Evolutionary conservation across 495 filamentous ascomycete genomes (phyloP).

Genomic region (Polyplosphaeria fusca): DNA sequence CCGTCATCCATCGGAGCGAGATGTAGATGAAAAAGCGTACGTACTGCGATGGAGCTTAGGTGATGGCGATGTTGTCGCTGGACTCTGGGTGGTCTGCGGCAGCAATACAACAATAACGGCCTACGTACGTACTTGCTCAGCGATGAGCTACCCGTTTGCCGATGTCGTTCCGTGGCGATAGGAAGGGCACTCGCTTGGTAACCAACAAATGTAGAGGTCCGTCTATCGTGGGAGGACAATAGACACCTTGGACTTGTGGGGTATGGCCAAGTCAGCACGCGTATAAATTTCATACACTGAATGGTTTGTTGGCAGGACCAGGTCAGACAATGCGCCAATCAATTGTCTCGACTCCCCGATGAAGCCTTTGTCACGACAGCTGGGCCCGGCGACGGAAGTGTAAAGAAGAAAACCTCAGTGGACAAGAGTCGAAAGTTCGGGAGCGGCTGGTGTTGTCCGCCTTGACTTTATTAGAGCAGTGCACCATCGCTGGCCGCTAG

Average conservation of each 20-base stretch:
- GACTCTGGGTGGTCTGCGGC: no score
- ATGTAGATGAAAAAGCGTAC: slow-evolving; percentile 5
- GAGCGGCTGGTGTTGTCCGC: slow-evolving; percentile 5
- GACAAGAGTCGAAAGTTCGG: neutral
- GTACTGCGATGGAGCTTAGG: slow-evolving; percentile 9
- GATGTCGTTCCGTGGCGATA: slow-evolving; percentile 19
- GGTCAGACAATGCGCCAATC: neutral
- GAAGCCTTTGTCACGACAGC: no score
- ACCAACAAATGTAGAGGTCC: slow-evolving; percentile 20
- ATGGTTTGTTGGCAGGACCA: slow-evolving; percentile 10
- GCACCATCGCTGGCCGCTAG: no score
- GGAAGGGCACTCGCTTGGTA: slow-evolving; percentile 19
- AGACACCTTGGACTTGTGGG: slow-evolving; percentile 11
- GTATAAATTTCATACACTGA: slow-evolving; percentile 3
- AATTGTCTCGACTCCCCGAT: no score
- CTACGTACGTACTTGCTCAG: no score
- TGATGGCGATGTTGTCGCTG: neutral
- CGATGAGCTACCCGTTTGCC: slow-evolving; percentile 14
- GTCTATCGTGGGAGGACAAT: slow-evolving; percentile 18
- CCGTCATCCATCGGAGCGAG: neutral
- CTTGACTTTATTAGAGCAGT: no score
- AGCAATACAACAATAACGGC: no score
- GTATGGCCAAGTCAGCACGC: slow-evolving; percentile 23
- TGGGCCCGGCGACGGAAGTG: no score
- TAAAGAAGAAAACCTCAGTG: neutral